Evolutionary conservation across 2,329 filamentous ascomycete species (phyloP).

Genomic region (Leptographium galeiforme): DNA sequence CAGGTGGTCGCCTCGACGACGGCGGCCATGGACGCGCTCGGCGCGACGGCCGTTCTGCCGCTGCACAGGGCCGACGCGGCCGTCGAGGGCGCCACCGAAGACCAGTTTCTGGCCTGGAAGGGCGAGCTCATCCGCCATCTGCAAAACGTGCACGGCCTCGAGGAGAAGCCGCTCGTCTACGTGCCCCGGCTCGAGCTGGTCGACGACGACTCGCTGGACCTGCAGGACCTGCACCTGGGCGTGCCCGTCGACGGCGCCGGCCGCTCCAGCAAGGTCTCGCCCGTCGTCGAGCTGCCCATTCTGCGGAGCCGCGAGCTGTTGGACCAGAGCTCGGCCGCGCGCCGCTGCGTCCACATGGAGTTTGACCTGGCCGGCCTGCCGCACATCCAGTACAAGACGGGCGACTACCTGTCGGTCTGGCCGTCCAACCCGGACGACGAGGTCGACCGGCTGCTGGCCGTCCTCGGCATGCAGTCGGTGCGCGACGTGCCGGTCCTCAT

Average conservation of each 20-base stretch:
- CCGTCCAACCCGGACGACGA: slow-evolving; percentile 25
- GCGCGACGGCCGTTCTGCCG: neutral
- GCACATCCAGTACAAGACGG: slow-evolving; percentile 22
- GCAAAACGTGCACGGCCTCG: neutral
- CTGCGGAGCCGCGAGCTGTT: neutral
- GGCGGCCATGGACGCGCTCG: neutral
- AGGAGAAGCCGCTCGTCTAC: neutral
- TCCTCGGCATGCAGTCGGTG: neutral
- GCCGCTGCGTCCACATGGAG: slow-evolving; percentile 22
- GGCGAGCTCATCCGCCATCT: neutral
- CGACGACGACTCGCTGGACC: neutral
- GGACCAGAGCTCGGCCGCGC: neutral
- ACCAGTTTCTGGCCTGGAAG: neutral
- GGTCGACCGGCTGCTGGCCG: slow-evolving; percentile 9
- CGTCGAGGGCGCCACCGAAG: neutral
- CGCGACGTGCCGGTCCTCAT: neutral
- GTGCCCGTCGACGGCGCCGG: neutral
- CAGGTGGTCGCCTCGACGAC: slow-evolving; percentile 15
- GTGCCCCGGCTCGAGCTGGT: neutral
- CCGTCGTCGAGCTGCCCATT: neutral
- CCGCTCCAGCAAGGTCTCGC: neutral
- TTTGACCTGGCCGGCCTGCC: slow-evolving; percentile 19
- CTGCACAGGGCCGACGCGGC: neutral
- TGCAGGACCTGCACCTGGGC: neutral
- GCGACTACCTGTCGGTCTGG: slow-evolving; percentile 26